Conservation (phyloP, 169 alveolate species). For the Plasmodium cynomolgi region DNA sequence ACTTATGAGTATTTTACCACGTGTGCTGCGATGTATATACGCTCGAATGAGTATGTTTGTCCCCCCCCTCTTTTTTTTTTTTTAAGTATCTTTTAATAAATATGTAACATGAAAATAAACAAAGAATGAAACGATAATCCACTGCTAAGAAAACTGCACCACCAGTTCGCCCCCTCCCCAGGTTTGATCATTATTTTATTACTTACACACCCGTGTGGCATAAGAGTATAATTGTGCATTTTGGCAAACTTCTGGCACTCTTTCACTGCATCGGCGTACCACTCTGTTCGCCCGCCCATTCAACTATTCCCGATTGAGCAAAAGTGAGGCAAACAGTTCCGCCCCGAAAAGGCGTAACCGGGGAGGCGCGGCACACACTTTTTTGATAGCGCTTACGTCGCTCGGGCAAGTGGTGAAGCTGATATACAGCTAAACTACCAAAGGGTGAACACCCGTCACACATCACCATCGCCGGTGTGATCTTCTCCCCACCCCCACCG, state of each 20-base stretch:
- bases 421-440: background rate
- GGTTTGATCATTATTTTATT: background rate
- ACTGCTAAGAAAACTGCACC: background rate
- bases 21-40: background rate
- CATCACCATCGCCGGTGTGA: background rate
- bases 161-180: background rate
- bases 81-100: background rate
- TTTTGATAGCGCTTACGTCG: background rate
- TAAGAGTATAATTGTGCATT: background rate
- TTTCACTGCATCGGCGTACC: background rate
- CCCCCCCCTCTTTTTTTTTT: background rate
- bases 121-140: constrained; percentile 1
- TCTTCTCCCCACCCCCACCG: background rate
- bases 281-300: background rate
- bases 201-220: background rate
- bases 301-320: background rate
- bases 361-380: background rate
- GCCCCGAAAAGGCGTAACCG: background rate
- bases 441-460: background rate
- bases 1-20: background rate
- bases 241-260: background rate
- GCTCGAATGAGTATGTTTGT: background rate
- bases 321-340: background rate
- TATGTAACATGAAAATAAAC: background rate
- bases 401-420: background rate